These are phyloP conservation scores for Melanogaster broomeanus DNA, from an alignment of 768 basidiomycete species.

Conservation along the genomic window DNA sequence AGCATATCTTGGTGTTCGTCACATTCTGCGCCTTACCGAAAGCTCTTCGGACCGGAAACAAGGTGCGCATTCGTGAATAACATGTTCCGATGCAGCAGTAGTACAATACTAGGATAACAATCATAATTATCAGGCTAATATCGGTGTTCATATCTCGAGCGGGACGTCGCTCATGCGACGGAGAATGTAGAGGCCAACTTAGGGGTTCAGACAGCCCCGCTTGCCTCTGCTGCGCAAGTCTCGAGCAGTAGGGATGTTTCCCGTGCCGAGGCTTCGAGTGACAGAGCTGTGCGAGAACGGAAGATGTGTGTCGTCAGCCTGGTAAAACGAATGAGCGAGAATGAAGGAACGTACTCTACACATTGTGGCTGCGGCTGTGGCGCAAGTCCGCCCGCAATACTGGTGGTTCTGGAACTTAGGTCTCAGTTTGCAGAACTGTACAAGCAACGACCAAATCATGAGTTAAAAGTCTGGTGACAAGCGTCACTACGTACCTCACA, in stretches of 20 bases:
- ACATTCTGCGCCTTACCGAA: neutral
- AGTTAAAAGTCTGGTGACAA: neutral
- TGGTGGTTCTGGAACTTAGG: slow-evolving; percentile 61
- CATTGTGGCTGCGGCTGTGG: slow-evolving; percentile 41
- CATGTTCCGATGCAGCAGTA: slow-evolving; percentile 4
- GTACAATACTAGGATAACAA: slow-evolving; percentile 16
- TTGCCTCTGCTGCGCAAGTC: slow-evolving; percentile 30
- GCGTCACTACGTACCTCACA: slow-evolving; percentile 28
- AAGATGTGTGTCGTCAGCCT: slow-evolving; percentile 5
- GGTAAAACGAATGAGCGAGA: neutral
- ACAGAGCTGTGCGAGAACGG: slow-evolving; percentile 22
- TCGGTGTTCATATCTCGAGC: neutral
- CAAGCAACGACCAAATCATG: slow-evolving; percentile 19
- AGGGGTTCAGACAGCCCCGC: slow-evolving; percentile 12
- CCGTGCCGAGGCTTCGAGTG: slow-evolving; percentile 33
- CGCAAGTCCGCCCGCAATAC: slow-evolving; percentile 68
- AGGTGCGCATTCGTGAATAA: no score
- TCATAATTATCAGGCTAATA: slow-evolving; percentile 20
- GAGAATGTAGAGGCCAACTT: neutral
- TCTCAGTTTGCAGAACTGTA: slow-evolving; percentile 53
- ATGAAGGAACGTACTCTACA: slow-evolving; percentile 24
- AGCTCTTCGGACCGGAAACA: neutral
- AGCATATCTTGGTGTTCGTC: no score
- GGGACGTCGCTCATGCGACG: no score
- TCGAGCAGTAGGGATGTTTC: slow-evolving; percentile 36